phyloP scores from a whole-genome alignment of 805 yeast genomes.

The Tetrapisispora phaffii region DNA sequence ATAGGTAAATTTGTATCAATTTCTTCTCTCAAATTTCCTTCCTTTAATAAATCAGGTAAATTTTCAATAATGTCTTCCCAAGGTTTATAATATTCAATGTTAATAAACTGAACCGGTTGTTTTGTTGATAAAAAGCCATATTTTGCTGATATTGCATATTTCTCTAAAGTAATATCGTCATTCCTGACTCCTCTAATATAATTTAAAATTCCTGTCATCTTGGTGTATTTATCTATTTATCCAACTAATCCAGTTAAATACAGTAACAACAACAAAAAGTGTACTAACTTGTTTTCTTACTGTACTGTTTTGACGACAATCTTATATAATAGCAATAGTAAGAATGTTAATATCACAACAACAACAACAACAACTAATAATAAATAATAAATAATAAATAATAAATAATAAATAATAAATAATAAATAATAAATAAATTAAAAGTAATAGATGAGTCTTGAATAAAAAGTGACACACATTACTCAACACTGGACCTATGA shows the following conservation, averaged over 20 bases:
- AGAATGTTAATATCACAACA: no score
- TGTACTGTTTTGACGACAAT: no score
- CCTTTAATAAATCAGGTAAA: slow-evolving; percentile 56
- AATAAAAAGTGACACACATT: not conserved
- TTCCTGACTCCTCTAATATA: not conserved
- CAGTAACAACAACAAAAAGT: no score
- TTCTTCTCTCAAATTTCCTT: slow-evolving; percentile 48
- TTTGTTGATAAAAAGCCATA: slow-evolving; percentile 74
- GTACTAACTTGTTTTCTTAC: no score
- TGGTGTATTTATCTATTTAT: no score
- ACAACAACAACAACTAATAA: no score
- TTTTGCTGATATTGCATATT: slow-evolving; percentile 58
- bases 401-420: no score
- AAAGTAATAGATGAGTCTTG: no score
- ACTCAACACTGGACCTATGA: not conserved
- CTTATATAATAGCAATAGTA: no score
- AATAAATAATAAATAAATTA: no score
- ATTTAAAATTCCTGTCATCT: not conserved
- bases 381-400: no score
- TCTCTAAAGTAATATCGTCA: slow-evolving; percentile 40
- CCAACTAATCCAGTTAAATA: no score
- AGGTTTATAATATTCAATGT: slow-evolving; percentile 51
- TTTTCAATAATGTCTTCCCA: slow-evolving; percentile 68
- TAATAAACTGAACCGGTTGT: slow-evolving; percentile 51
- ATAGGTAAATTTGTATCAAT: slow-evolving; percentile 53